Percentiles rank a stretch among this genome's conserved stretches.
Conservation (phyloP, 2,329 filamentous ascomycete species). For the Ceratocystis destructans region DNA sequence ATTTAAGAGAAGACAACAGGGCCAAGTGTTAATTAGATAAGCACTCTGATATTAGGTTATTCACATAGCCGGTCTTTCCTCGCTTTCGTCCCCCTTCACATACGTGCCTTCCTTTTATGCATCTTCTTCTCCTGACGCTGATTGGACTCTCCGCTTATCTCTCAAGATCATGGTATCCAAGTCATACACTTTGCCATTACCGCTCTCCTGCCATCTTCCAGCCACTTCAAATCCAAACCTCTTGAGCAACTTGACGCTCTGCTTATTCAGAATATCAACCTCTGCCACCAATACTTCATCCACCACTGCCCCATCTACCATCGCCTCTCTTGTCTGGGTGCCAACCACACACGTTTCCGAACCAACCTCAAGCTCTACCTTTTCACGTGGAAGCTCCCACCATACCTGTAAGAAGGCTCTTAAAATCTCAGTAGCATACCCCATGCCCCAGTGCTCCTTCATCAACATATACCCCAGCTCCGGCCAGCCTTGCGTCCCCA, state of each 20-base stretch:
- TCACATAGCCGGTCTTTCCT: conserved; percentile 11
- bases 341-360: conserved; percentile 25
- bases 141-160: background rate
- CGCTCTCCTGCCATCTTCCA: conserved; percentile 29
- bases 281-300: conserved; percentile 34
- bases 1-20: background rate
- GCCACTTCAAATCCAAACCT: conserved; percentile 42
- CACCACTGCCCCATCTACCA: conserved; percentile 23
- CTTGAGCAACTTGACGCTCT: conserved; percentile 41
- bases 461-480: conserved; percentile 45
- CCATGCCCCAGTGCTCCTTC: conserved; percentile 40
- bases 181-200: conserved; percentile 9
- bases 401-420: conserved; percentile 34
- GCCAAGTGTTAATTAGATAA: background rate
- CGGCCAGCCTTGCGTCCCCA: conserved; percentile 37
- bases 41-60: background rate
- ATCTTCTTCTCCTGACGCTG: background rate
- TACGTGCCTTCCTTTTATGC: background rate
- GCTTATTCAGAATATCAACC: conserved; percentile 35
- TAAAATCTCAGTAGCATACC: conserved; percentile 44
- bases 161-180: conserved; percentile 13
- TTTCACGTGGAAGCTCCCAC: conserved; percentile 36
- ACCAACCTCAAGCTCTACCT: conserved; percentile 33
- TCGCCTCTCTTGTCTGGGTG: background rate
- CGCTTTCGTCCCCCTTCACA: background rate